Percentiles rank a stretch among this genome's conserved stretches.
Evolutionary conservation across 306 rosid species (phyloP).

Genomic region (Acmispon strigosus): DNA sequence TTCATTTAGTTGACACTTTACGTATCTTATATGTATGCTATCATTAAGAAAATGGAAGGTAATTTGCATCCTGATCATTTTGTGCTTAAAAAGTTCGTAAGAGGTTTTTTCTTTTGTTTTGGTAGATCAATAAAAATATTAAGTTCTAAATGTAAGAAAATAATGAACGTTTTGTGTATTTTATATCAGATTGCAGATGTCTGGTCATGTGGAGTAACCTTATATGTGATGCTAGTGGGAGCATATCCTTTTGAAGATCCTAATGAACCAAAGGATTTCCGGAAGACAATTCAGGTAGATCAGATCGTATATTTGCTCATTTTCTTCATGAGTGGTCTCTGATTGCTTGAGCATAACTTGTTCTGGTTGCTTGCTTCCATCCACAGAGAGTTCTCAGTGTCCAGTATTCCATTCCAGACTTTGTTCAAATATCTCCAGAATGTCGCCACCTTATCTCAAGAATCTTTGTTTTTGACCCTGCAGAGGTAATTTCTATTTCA

Average conservation of each 20-base stretch:
- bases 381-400: conserved; percentile 81
- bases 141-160: neutral
- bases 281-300: conserved; percentile 81
- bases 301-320: neutral
- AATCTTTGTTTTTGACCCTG: conserved; percentile 80
- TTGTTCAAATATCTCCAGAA: conserved; percentile 59
- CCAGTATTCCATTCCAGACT: conserved; percentile 80
- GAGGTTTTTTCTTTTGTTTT: neutral
- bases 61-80: neutral
- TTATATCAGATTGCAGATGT: conserved; percentile 77
- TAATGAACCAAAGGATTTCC: conserved; percentile 72
- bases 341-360: conserved; percentile 25
- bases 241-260: conserved; percentile 95
- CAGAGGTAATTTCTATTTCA: conserved; percentile 31
- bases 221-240: conserved; percentile 88
- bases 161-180: neutral
- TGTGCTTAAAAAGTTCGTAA: neutral
- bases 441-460: conserved; percentile 72
- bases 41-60: neutral
- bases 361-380: conserved; percentile 26
- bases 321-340: neutral
- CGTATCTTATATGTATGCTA: too few species aligned
- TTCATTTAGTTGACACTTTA: neutral
- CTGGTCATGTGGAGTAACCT: conserved; percentile 96
- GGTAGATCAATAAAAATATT: neutral